Evolutionary conservation across 352 stramenopile genomes (phyloP).

Genomic region (Globisporangium orthogonon): DNA sequence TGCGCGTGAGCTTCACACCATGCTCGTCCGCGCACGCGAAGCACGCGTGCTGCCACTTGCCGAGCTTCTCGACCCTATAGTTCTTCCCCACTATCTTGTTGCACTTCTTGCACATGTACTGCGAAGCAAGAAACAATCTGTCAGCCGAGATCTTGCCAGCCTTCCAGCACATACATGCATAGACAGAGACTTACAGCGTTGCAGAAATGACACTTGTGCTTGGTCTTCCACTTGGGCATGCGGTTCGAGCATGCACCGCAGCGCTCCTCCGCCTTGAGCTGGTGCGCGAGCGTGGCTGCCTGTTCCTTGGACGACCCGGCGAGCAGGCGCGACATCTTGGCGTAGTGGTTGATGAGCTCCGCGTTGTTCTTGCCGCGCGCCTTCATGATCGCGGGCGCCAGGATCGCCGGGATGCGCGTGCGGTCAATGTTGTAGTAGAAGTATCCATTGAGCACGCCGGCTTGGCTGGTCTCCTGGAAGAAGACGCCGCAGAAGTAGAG

Average conservation of each 20-base stretch:
- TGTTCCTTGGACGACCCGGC: constrained; percentile 23
- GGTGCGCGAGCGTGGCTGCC: constrained; percentile 28
- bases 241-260: constrained; percentile 56
- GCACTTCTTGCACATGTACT: constrained; percentile 75
- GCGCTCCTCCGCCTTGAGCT: constrained; percentile 48
- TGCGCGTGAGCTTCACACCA: constrained; percentile 19
- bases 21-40: constrained; percentile 53
- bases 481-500: constrained; percentile 62
- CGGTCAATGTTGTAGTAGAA: constrained; percentile 61
- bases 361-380: constrained; percentile 49
- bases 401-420: constrained; percentile 29
- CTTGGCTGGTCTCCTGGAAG: constrained; percentile 53
- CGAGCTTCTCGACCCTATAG: constrained; percentile 39
- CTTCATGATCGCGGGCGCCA: constrained; percentile 50
- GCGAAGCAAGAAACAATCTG: background rate
- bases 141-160: background rate
- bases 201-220: constrained; percentile 54
- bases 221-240: constrained; percentile 49
- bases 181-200: constrained; percentile 39
- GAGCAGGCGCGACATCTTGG: constrained; percentile 45
- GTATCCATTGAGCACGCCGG: constrained; percentile 39
- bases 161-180: background rate
- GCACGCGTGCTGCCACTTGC: constrained; percentile 30
- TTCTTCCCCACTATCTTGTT: constrained; percentile 49
- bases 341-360: constrained; percentile 64